Base-by-base conservation (phyloP, 1,139 yeast genomes). In the Hemisphaericaspora lyxosophila region DNA sequence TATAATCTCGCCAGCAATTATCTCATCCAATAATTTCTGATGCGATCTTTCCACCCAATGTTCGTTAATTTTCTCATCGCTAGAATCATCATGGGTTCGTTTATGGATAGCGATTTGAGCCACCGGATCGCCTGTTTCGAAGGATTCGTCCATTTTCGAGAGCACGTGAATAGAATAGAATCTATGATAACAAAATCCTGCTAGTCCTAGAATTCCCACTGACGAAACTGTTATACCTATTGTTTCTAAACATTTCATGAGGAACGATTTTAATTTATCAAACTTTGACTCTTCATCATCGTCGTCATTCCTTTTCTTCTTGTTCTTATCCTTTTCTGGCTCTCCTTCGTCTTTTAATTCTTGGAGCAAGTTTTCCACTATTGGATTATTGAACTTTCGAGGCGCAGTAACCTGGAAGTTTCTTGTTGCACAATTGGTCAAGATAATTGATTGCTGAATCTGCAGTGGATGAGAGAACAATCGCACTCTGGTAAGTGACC, bases 141-240 rank as follows among this genome's bases (percentile, higher is more conserved):
- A 85, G 0, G 94, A 89, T 16, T 54, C 49, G 39, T 77, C 76
- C 70, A 86, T 85, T 53, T 85, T 85, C 42, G 67, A 66, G 25
- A 83, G 57, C 0, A 85, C 89, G 46, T 80, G 84, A 7, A 50
- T 43, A 34, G 75, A 71, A 57, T 86, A 86, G 40, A 76, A 65
- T 38, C 70, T 66, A 56, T 86, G 95, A 55, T 86, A 86, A 12
- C 77, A 54, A 18, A 78, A 59, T 2, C 95, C 95, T 2, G 94
- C 85, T 4, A 81, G 60, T 0, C 86, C 94, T 16, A 86, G 67
- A 34, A 86, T 78, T 2, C 80, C 73, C 18, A 86, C 62, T 2
- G 94, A 82, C n/a, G 88, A 80, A 38, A 85, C 67, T 20, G 92
- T 85, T 34, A 86, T 80, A 2, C 87, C 82, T 1, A 84, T 81